These are phyloP conservation scores for Mycosphaerella arachidis DNA, from an alignment of 2,329 filamentous ascomycete genomes.

Conservation along the genomic window DNA sequence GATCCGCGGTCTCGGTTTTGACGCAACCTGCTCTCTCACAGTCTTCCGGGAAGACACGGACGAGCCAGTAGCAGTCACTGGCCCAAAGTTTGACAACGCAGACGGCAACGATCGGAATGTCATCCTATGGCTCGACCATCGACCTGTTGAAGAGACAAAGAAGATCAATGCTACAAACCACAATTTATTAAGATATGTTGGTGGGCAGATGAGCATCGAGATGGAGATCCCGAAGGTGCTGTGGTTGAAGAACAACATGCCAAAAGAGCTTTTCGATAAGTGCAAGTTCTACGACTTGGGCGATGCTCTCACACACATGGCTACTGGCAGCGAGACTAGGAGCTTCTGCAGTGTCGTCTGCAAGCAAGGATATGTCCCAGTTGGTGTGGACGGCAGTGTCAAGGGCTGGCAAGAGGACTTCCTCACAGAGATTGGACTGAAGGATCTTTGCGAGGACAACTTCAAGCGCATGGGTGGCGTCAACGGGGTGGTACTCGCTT, in stretches of 20 bases:
- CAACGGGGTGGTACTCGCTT: slow-evolving; percentile 72
- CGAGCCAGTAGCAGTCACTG: slow-evolving; percentile 85
- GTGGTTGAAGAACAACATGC: slow-evolving; percentile 99
- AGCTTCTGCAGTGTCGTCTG: slow-evolving; percentile 96
- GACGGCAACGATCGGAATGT: slow-evolving; percentile 85
- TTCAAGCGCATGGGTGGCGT: slow-evolving; percentile 94
- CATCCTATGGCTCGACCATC: slow-evolving; percentile 95
- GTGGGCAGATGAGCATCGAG: slow-evolving; percentile 97
- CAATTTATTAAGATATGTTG: slow-evolving; percentile 91
- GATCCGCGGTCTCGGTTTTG: slow-evolving; percentile 90
- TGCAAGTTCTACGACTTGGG: slow-evolving; percentile 97
- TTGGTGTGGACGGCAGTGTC: slow-evolving; percentile 94
- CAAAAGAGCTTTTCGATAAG: slow-evolving; percentile 77
- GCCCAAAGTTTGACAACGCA: slow-evolving; percentile 72
- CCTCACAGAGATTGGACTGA: slow-evolving; percentile 77
- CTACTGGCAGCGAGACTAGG: slow-evolving; percentile 83
- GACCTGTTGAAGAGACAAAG: slow-evolving; percentile 82
- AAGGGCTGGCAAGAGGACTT: slow-evolving; percentile 99
- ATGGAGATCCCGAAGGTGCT: slow-evolving; percentile 99
- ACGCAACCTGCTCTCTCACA: slow-evolving; percentile 94
- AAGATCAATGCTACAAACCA: slow-evolving; percentile 91
- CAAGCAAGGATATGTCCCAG: slow-evolving; percentile 93
- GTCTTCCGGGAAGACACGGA: slow-evolving; percentile 87
- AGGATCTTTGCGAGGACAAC: slow-evolving; percentile 75
- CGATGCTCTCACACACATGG: slow-evolving; percentile 89